Conservation (phyloP, 148 eudicot species). For the Rhododendron molle region DNA sequence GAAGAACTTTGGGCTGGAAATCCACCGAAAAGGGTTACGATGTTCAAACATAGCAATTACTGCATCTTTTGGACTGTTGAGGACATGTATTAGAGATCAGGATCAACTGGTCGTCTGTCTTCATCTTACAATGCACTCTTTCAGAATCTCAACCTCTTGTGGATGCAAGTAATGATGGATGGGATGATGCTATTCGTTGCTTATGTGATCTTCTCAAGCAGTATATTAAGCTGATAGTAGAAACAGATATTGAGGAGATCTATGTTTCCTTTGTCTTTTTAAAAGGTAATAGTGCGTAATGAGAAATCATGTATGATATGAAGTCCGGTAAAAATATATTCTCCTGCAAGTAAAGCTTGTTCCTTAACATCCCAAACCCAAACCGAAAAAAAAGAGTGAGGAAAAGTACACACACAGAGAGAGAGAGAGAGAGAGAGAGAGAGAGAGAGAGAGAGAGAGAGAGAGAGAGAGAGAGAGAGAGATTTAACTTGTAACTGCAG, state of each 20-base stretch:
- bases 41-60: constrained; percentile 49
- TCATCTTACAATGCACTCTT: constrained; percentile 52
- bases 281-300: constrained; percentile 44
- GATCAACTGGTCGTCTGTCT: constrained; percentile 50
- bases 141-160: constrained; percentile 30
- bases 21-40: constrained; percentile 82
- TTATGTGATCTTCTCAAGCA: constrained; percentile 73
- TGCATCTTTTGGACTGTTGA: constrained; percentile 45
- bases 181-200: constrained; percentile 49
- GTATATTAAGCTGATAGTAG: constrained; percentile 59
- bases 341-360: background rate
- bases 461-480: too few species aligned
- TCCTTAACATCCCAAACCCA: background rate
- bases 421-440: too few species aligned
- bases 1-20: constrained; percentile 60
- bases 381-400: background rate
- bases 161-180: constrained; percentile 34
- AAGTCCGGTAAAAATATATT: background rate
- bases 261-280: constrained; percentile 61
- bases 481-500: background rate
- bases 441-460: too few species aligned
- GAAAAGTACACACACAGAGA: too few species aligned
- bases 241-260: constrained; percentile 81
- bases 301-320: background rate
- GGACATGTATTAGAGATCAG: constrained; percentile 41